Conservation (phyloP, 805 yeast genomes). For the Candida ficus region DNA sequence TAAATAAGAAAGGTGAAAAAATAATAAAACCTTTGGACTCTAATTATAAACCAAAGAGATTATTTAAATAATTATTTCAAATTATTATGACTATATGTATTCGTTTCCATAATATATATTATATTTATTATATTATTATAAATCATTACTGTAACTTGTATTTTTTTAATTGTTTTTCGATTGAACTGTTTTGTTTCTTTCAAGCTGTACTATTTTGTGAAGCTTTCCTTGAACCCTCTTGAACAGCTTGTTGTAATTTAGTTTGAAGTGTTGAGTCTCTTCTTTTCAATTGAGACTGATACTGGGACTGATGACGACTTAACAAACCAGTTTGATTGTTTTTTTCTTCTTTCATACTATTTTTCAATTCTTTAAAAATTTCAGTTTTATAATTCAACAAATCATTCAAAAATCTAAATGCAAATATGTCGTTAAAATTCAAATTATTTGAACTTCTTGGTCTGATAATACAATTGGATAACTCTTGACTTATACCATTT, state of each 20-base stretch:
- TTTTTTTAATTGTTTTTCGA: too few species aligned
- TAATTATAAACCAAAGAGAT: slow-evolving; percentile 26
- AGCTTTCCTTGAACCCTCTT: slow-evolving; percentile 12
- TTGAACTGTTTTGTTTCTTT: background rate
- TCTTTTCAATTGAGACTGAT: slow-evolving; percentile 10
- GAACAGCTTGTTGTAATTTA: slow-evolving; percentile 24
- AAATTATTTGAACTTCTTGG: slow-evolving; percentile 41
- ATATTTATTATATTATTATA: too few species aligned
- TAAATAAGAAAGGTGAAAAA: slow-evolving; percentile 32
- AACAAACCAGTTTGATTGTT: slow-evolving; percentile 2
- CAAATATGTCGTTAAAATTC: slow-evolving; percentile 55
- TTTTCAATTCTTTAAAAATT: slow-evolving; percentile 61
- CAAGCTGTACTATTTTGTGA: slow-evolving; percentile 2
- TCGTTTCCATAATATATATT: too few species aligned
- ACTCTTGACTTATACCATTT: slow-evolving; percentile 54
- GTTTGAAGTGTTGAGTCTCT: slow-evolving; percentile 21
- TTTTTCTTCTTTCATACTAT: slow-evolving; percentile 15
- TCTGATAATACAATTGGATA: slow-evolving; percentile 56
- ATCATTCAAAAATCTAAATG: slow-evolving; percentile 55
- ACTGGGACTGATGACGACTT: slow-evolving; percentile 7
- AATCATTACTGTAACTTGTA: too few species aligned
- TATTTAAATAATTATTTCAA: slow-evolving; percentile 21
- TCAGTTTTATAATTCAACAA: slow-evolving; percentile 52
- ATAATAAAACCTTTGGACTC: slow-evolving; percentile 16
- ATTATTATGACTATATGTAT: too few species aligned